Evolutionary conservation across 108 stramenopile genomes (phyloP).

Genomic region (Conticribra guillardii): DNA sequence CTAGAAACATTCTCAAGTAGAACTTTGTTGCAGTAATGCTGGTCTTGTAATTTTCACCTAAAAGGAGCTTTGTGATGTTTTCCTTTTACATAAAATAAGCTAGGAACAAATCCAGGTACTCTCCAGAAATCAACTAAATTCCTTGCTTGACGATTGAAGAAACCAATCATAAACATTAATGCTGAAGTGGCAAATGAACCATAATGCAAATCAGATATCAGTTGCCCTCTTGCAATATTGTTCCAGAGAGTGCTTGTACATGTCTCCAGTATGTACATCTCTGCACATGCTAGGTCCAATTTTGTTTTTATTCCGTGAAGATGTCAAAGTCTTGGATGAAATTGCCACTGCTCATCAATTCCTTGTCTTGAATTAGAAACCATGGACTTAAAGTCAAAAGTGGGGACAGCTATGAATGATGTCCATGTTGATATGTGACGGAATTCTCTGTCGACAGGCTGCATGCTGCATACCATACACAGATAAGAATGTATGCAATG

Average conservation of each 20-base stretch:
- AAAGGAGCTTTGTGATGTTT: background rate
- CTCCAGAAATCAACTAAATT: background rate
- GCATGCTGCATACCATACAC: background rate
- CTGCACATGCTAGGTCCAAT: background rate
- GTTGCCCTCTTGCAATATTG: background rate
- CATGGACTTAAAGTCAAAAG: background rate
- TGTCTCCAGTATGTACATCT: conserved; percentile 4
- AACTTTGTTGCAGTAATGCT: conserved; percentile 3
- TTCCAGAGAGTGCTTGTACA: background rate
- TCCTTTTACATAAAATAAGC: background rate
- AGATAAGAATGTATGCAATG: background rate
- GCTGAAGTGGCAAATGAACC: background rate
- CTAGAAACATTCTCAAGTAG: conserved; percentile 2
- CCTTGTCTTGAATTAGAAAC: background rate
- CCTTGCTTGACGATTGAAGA: conserved; percentile 1
- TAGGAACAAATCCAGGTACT: conserved; percentile 3
- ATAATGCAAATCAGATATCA: background rate
- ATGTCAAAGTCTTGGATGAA: background rate
- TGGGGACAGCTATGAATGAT: background rate
- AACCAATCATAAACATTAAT: background rate
- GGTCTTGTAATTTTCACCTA: conserved; percentile 6
- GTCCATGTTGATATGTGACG: background rate
- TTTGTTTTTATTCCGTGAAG: background rate
- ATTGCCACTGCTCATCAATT: background rate
- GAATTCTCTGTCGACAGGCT: background rate